Evolutionary conservation across 768 basidiomycete genomes (phyloP), one percentile per base, ranked within the genome.

Genomic region (Leccinellum luteum): DNA sequence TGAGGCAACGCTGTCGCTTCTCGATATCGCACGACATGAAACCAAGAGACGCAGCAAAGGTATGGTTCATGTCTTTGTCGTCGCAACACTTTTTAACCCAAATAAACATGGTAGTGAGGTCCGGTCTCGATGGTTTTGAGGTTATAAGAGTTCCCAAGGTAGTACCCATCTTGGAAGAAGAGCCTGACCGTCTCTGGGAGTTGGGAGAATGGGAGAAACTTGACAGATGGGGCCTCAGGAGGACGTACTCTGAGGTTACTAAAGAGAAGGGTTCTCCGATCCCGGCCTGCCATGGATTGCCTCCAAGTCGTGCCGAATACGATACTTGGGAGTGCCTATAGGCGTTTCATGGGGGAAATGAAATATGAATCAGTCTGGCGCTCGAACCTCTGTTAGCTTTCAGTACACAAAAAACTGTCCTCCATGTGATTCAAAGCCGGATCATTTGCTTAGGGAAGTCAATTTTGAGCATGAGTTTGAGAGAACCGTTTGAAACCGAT

Each of bases 181-280:
- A 44, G 3, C n/a, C 25, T 1, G 52, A 51, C 4, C 6, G 19
- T 30, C 41, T 41, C 4, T 64, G 57, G 53, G 32, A 27, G 15
- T 28, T 51, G 27, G 34, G 48, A 2, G 68, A 58, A n/a, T 70
- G 69, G 69, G 68, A 68, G 32, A 60, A 57, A 30, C 17, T 72
- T 6, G 64, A 68, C 21, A 50, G n/a, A 10, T n/a, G 25, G 9
- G 48, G 27, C n/a, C 48, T 56, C 48, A 60, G 56, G 56, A 62
- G 56, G 35, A 58, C 59, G 15, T 70, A 70, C 52, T 66, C 66
- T 0, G 68, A 72, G 51, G 70, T 60, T 21, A 61, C 52, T 27
- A 58, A 63, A 10, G 52, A 30, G 28, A 51, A 41, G 23, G 34
- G 52, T 47, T 43, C 52, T 49, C 38, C 52, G 8, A 30, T 45